phyloP scores from a whole-genome alignment of 805 yeast genomes.

The Ogataea neopini region DNA sequence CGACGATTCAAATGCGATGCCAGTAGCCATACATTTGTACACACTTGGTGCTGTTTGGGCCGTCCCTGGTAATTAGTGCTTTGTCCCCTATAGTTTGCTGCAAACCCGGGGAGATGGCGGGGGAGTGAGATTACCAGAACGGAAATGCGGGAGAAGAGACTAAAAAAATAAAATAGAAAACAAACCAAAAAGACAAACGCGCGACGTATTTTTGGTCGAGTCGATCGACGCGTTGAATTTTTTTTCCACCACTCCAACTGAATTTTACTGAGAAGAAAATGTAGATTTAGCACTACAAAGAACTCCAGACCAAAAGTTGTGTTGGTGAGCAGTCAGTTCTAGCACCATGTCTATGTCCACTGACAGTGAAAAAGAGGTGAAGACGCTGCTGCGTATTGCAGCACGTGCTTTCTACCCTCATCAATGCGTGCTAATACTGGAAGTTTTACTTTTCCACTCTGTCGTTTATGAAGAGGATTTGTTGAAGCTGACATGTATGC shows the following conservation, averaged over 20 bases:
- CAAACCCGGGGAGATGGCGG: conserved; percentile 6
- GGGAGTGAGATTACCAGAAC: not conserved
- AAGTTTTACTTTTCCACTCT: conserved; percentile 83
- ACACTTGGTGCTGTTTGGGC: too few species aligned
- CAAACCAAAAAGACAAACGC: not conserved
- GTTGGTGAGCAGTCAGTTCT: too few species aligned
- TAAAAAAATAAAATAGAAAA: not conserved
- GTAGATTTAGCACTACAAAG: too few species aligned
- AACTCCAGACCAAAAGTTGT: too few species aligned
- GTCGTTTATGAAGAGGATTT: conserved; percentile 93
- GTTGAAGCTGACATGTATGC: conserved; percentile 75
- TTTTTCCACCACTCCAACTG: too few species aligned
- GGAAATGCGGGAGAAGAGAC: conserved; percentile 1
- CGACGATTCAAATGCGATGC: too few species aligned
- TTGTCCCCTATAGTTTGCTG: too few species aligned
- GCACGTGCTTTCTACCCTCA: conserved; percentile 85
- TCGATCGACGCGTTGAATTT: too few species aligned
- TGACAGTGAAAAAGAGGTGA: conserved; percentile 24
- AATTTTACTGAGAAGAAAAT: too few species aligned
- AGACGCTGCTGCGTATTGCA: conserved; percentile 66
- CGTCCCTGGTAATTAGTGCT: too few species aligned
- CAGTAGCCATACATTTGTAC: too few species aligned
- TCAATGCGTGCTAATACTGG: conserved; percentile 80
- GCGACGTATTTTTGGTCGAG: too few species aligned
- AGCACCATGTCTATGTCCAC: conserved; percentile 17